Base-by-base conservation (phyloP, 2,329 filamentous ascomycete genomes). In the Elsinoe arachidis region DNA sequence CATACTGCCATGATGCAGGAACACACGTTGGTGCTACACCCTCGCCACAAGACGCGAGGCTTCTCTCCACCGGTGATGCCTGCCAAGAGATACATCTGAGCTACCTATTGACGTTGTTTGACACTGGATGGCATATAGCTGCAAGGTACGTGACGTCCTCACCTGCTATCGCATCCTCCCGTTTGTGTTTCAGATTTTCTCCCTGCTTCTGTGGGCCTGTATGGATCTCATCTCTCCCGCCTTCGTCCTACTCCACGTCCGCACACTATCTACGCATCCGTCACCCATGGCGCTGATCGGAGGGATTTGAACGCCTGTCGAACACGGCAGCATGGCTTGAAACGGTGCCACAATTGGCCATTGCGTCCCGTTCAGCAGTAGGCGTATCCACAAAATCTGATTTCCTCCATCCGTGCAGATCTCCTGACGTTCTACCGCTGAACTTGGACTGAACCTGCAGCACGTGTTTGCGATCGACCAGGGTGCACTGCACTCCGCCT, bases 401-500 rank as follows among this genome's bases (percentile, higher is more conserved):
- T 30, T 2, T 30, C 26, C 26, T 30, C 26, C 26, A 5, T 30
- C 26, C 26, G 26, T 30, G 26, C 26, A 30, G 26, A 30, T 9
- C 5, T 30, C 26, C 26, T 9, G 26, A 17, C n/a, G 26, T 34
- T 17, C 46, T 19, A 3, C 21, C n/a, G 46, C 26, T 30, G 26
- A 7, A 30, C 26, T 30, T 30, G 26, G 26, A 9, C 3, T 5
- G 26, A 30, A 9, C 7, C 26, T 30, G 26, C 26, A 30, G 26
- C 46, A 51, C 46, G 46, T 51, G 46, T 51, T 17, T 34, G 26
- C n/a, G 26, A 51, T 51, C 46, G 26, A 11, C 46, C n/a, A 21
- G 46, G 46, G 26, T 34, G 46, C 23, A 26, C 26, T 51, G 46
- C 46, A 35, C 46, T 35, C 26, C 46, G 14, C 46, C 46, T 51